Base-by-base conservation (phyloP, 2,329 filamentous ascomycete genomes). In the Colletotrichum sp. region DNA sequence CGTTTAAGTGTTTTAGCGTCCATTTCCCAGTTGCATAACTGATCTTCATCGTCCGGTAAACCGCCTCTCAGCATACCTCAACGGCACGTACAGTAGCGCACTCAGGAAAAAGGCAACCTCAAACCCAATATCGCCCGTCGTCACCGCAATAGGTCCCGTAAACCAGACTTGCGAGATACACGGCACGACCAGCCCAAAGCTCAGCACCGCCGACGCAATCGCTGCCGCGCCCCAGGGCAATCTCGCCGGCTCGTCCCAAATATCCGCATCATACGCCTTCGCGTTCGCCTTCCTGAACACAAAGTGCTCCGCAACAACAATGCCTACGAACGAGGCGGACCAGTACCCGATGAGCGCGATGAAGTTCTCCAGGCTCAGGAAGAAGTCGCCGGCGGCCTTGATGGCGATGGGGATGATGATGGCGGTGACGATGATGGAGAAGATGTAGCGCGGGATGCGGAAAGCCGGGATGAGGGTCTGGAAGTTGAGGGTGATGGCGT, bases 101-200 rank as follows among this genome's bases (percentile, higher is more conserved):
- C 88, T 89, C 72, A 90, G 80, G 32, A 87, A 86, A 79, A 93
- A 89, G 0, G 91, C 91, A 81, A 92, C 83, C 84, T 94, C 92
- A 73, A 94, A 93, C 0, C 92, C 92, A 80, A 94, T 90, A 77
- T 94, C 92, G 0, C 92, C 92, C 13, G 91, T 92, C 44, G 79
- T 88, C 82, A 87, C 83, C 1, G 91, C 91, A 78, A 93, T 90
- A 0, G 91, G 91, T 0, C 91, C 91, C 11, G 87, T 89, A 79
- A 88, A 93, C 91, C 91, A 93, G 6, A 87, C 88, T 82, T 92
- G 90, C 12, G 86, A 87, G 88, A 93, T 93, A 36, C 88, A 90
- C 0, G 91, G 91, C 8, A 93, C 85, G 3, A 93, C 87, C 22
- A 88, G 78, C 8, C 81, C 85, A 69, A 88, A 83, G 27, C 87